phyloP scores from a whole-genome alignment of 2,329 filamentous ascomycete species.

The Iodosphaeria phyllophila region DNA sequence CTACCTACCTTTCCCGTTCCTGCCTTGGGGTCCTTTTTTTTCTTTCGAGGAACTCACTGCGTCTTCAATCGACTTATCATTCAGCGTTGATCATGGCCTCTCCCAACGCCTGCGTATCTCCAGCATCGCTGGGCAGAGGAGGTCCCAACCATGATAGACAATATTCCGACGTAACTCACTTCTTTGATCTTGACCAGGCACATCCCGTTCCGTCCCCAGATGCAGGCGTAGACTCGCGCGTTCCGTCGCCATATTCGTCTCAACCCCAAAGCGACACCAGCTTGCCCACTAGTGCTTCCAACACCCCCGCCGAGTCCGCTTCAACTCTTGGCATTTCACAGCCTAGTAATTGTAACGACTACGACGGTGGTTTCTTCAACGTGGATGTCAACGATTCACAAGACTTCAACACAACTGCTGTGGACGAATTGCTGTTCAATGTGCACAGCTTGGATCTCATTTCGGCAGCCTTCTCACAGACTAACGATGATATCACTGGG shows the following conservation, averaged over 20 bases:
- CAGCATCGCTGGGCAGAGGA: no score
- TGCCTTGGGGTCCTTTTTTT: no score
- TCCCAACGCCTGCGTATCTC: no score
- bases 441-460: conserved; percentile 1
- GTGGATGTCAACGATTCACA: conserved; percentile 25
- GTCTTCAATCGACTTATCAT: no score
- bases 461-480: neutral
- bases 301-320: conserved; percentile 31
- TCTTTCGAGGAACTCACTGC: no score
- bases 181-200: conserved; percentile 10
- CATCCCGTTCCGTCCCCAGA: no score
- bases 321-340: conserved; percentile 28
- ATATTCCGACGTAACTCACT: conserved; percentile 15
- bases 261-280: conserved; percentile 18
- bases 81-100: conserved; percentile 1
- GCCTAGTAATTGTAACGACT: conserved; percentile 27
- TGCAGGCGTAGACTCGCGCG: conserved; percentile 17
- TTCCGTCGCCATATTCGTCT: conserved; percentile 25
- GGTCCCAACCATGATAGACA: conserved; percentile 23
- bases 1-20: no score
- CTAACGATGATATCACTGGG: no score
- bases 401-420: conserved; percentile 23
- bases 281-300: conserved; percentile 19
- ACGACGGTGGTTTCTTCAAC: conserved; percentile 31
- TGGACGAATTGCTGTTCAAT: conserved; percentile 15